Percentiles rank a stretch among this genome's conserved stretches.
Evolutionary conservation across 495 filamentous ascomycete genomes (phyloP).

Genomic region (Penicillium taxi): DNA sequence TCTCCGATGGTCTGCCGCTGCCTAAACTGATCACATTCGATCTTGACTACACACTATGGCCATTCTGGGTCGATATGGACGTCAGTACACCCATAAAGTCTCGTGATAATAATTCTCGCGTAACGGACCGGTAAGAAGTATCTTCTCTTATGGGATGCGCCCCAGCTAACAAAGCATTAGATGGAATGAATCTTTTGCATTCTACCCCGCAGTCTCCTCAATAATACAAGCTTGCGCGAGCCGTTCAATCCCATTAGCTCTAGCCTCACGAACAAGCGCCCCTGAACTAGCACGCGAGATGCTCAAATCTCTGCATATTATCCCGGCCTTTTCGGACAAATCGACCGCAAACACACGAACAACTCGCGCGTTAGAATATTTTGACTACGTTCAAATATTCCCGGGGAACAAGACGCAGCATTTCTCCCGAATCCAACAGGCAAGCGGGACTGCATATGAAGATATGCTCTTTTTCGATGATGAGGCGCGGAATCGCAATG

Average conservation of each 20-base stretch:
- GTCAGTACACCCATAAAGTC: constrained; percentile 71
- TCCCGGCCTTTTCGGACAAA: constrained; percentile 41
- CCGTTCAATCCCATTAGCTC: constrained; percentile 55
- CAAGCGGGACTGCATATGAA: constrained; percentile 53
- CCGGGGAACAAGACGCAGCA: constrained; percentile 80
- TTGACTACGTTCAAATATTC: constrained; percentile 82
- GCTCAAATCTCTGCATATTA: constrained; percentile 64
- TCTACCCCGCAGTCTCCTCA: constrained; percentile 69
- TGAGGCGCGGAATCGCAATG: constrained; percentile 77
- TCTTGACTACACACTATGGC: constrained; percentile 95
- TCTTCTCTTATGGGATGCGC: neutral
- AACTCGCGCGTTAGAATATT: constrained; percentile 61
- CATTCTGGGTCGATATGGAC: constrained; percentile 95
- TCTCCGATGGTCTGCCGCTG: constrained; percentile 71
- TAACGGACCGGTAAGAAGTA: constrained; percentile 36
- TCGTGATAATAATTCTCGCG: constrained; percentile 48
- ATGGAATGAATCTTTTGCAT: constrained; percentile 68
- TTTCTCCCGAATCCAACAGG: constrained; percentile 62
- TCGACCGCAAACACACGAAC: constrained; percentile 29
- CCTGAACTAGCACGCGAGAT: constrained; percentile 76
- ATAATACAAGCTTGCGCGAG: constrained; percentile 57
- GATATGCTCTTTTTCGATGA: constrained; percentile 98
- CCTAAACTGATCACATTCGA: constrained; percentile 87
- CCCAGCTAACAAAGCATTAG: constrained; percentile 29
- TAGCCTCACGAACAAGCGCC: constrained; percentile 75